Percentiles rank a stretch among this genome's conserved stretches.
Conservation (phyloP, 495 filamentous ascomycete species). For the Xanthoparmelia taractica region DNA sequence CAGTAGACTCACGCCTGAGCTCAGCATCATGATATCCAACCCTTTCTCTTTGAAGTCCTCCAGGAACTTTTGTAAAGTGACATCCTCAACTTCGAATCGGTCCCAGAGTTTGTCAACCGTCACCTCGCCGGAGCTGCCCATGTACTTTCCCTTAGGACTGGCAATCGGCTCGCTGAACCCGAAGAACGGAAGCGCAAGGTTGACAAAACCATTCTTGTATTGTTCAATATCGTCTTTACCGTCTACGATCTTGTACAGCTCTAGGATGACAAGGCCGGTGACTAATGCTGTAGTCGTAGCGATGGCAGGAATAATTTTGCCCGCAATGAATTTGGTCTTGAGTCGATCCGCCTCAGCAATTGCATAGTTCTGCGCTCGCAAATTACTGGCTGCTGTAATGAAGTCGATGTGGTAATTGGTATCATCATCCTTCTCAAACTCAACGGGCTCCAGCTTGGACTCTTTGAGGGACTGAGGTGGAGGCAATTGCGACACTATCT, state of each 20-base stretch:
- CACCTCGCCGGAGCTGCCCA: slow-evolving; percentile 63
- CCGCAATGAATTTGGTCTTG: slow-evolving; percentile 98
- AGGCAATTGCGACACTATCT: slow-evolving; percentile 60
- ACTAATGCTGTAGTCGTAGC: slow-evolving; percentile 95
- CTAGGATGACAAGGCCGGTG: slow-evolving; percentile 84
- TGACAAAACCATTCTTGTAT: slow-evolving; percentile 98
- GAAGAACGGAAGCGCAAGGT: slow-evolving; percentile 93
- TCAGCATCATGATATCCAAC: slow-evolving; percentile 82
- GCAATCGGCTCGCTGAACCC: slow-evolving; percentile 95
- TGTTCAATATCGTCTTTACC: slow-evolving; percentile 92
- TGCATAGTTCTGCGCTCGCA: slow-evolving; percentile 95
- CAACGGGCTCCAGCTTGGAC: slow-evolving; percentile 81
- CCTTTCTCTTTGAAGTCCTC: slow-evolving; percentile 72
- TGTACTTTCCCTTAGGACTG: slow-evolving; percentile 85
- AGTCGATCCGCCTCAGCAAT: slow-evolving; percentile 87
- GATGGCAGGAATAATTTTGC: slow-evolving; percentile 99
- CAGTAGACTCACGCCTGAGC: slow-evolving; percentile 91
- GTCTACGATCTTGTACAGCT: slow-evolving; percentile 95
- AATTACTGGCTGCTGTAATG: slow-evolving; percentile 93
- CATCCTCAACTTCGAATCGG: slow-evolving; percentile 84
- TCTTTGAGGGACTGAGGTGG: slow-evolving; percentile 70
- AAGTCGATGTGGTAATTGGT: slow-evolving; percentile 98
- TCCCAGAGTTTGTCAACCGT: slow-evolving; percentile 96
- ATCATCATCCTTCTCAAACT: slow-evolving; percentile 99
- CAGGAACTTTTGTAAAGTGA: slow-evolving; percentile 77